Evolutionary conservation across 208 protist genomes (phyloP), one percentile per base, ranked within the genome.

Genomic region (Dictyostelium gargantuum): DNA sequence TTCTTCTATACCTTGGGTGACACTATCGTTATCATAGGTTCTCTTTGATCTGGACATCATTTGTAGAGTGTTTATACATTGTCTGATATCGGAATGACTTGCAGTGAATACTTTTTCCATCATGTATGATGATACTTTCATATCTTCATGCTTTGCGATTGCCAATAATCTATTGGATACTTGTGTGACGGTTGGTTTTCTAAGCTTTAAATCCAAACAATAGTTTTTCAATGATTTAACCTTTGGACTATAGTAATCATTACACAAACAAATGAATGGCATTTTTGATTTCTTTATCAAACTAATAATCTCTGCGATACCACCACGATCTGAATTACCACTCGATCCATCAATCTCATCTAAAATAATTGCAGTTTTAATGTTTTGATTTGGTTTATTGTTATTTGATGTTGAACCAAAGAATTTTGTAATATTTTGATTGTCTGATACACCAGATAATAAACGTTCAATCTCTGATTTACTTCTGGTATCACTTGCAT

Each of bases 221-320:
- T 99, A 95, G 84, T 99, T 99, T 40, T 97, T 73, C 3, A 99
- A 95, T 26, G 98, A 97, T 13, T 96, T 95, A 46, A 99, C 92
- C 91, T 99, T 99, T 15, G 82, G 93, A 73, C 97, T 95, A 74
- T 94, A 97, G n/a, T 98, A 96, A 94, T 99, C 99, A 94, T 99
- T 99, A 94, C 98, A 99, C 52, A 99, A 99, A 96, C 99, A 99
- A 46, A 99, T 96, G 91, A 99, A 99, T 32, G 99, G 99, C 29
- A 99, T 91, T 32, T 58, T 94, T 5, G n/a, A 81, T 9, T 35
- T 93, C 80, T 99, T 98, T 68, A 99, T 98, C 92, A 99, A 96
- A 79, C 98, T 61, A 79, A 99, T 98, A 15, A 99, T 94, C 93
- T 99, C 98, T 26, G 96, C 95, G 29, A 99, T 96, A 61, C 99